Conservation (phyloP, 208 protist species). For the Acanthamoeba polyphaga region DNA sequence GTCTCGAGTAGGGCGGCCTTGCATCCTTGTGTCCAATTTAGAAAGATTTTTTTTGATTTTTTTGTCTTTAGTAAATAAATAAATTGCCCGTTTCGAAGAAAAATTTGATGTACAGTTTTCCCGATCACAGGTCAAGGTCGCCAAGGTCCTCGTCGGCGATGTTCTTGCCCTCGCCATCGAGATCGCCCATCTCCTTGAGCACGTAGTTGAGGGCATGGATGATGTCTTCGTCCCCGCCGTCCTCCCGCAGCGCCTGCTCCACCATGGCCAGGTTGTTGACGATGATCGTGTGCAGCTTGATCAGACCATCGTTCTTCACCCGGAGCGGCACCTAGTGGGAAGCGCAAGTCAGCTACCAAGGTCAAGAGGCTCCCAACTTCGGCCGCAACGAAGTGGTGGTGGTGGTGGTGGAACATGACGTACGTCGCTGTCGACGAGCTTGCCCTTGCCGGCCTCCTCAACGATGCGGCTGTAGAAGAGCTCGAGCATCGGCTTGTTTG, state of each 20-base stretch:
- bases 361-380: not conserved
- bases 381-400: too few relatives aligned
- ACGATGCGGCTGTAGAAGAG: slow-evolving; percentile 29
- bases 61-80: not conserved
- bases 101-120: too few relatives aligned
- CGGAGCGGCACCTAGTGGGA: not conserved
- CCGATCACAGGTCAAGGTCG: not conserved
- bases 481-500: slow-evolving; percentile 51
- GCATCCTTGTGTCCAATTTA: not conserved
- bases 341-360: not conserved
- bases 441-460: slow-evolving; percentile 6
- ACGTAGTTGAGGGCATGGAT: slow-evolving; percentile 52
- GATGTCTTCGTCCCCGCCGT: slow-evolving; percentile 12
- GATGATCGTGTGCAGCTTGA: slow-evolving; percentile 30
- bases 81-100: too few relatives aligned
- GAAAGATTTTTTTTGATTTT: not conserved
- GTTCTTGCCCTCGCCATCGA: slow-evolving; percentile 18
- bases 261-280: not conserved
- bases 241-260: not conserved
- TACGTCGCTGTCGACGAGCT: slow-evolving; percentile 7
- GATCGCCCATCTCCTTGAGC: slow-evolving; percentile 52
- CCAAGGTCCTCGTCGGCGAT: slow-evolving; percentile 17
- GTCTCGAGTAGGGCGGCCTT: not conserved
- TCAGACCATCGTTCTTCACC: not conserved
- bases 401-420: not conserved